These are phyloP conservation scores for Leccinum truebloodii DNA, from an alignment of 768 basidiomycete species.

Conservation along the genomic window DNA sequence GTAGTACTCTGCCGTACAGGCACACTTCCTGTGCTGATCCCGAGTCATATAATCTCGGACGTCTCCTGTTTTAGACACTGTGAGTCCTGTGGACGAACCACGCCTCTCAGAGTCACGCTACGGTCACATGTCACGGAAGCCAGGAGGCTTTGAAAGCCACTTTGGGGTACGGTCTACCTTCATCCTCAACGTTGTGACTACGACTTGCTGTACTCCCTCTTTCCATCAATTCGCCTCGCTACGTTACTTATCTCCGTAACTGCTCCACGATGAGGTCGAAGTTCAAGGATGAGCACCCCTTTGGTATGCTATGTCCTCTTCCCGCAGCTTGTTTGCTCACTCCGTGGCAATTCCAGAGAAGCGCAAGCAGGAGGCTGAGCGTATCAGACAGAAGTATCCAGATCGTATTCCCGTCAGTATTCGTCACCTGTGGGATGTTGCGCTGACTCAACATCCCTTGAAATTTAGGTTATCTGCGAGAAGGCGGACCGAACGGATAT, in stretches of 20 bases:
- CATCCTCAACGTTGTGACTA: slow-evolving; percentile 30
- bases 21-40: background rate
- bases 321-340: slow-evolving; percentile 36
- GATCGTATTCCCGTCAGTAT: slow-evolving; percentile 91
- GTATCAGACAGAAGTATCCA: slow-evolving; percentile 97
- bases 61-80: slow-evolving; percentile 14
- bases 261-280: slow-evolving; percentile 75
- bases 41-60: background rate
- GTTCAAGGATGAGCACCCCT: slow-evolving; percentile 99
- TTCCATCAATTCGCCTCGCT: slow-evolving; percentile 5
- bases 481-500: slow-evolving; percentile 99
- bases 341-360: slow-evolving; percentile 67
- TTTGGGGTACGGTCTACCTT: slow-evolving; percentile 24
- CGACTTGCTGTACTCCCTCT: slow-evolving; percentile 16
- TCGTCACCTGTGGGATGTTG: background rate
- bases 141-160: slow-evolving; percentile 35
- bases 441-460: slow-evolving; percentile 7
- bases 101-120: slow-evolving; percentile 26
- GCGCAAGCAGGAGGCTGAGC: slow-evolving; percentile 98
- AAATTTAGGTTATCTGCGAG: slow-evolving; percentile 93
- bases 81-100: slow-evolving; percentile 17
- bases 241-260: slow-evolving; percentile 8
- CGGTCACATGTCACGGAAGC: slow-evolving; percentile 34
- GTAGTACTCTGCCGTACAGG: slow-evolving; percentile 9
- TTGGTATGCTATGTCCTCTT: slow-evolving; percentile 57